Base-by-base conservation (phyloP, 257 asterid species). In the Gardenia jasminoides region DNA sequence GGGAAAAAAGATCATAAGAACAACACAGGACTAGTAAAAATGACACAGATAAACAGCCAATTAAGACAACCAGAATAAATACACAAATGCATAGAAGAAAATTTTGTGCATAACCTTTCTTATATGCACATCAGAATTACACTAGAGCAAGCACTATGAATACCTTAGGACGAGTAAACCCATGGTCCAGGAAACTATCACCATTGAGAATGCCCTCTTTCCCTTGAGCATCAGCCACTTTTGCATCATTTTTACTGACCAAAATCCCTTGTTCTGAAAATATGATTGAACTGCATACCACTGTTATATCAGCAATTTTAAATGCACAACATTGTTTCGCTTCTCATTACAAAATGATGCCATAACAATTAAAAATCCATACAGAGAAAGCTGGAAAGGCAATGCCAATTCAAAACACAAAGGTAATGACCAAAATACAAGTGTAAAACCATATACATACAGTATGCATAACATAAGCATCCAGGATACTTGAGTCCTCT, bases 121-220 rank as follows among this genome's bases (percentile, higher is more conserved):
- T 7, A 67, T 12, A n/a, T n/a, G 17, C 39, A n/a, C n/a, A n/a
- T n/a, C n/a, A 50, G 28, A 44, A 17, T 17, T 44, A n/a, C 17
- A 72, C 36, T 48, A 36, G 50, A 79, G 17, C 48, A 56, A 22
- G 47, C 72, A 52, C 68, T n/a, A 52, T 16, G 68, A 56, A 70
- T 86, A 95, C 99, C 99, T 95, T 93, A 31, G 99, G 98, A 79
- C 97, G 99, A 68, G 97, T 95, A 85, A 89, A 93, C 52, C 99
- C 99, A 39, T 89, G 97, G 84, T 95, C 99, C 39, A 85, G 90
- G 76, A 85, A 88, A 76, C 84, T 88, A 72, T 89, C 97, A 77
- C 72, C 84, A 46, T 85, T 83, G 67, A 81, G 77, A 70, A 73
- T 78, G 69, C 79, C 80, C 75, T 74, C 86, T 70, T 86, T 91